Conservation (phyloP, 2,329 filamentous ascomycete species). For the Trichoderma koningii region DNA sequence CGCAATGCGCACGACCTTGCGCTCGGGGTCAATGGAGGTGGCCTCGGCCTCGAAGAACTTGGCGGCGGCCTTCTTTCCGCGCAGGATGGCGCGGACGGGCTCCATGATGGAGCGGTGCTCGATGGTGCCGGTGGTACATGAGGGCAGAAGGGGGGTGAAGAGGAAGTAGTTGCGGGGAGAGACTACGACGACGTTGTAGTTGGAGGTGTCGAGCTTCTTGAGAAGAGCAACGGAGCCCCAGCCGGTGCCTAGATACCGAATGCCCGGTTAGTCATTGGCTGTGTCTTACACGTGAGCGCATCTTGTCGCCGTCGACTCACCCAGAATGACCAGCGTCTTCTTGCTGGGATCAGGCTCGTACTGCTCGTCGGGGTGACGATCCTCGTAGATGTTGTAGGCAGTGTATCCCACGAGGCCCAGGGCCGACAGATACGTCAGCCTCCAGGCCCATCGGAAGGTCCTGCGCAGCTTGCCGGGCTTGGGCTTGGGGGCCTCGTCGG, state of each 20-base stretch:
- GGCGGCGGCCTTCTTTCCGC: constrained; percentile 89
- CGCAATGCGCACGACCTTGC: constrained; percentile 83
- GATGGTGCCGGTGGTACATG: constrained; percentile 94
- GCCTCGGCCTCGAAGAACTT: constrained; percentile 98
- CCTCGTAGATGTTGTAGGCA: constrained; percentile 78
- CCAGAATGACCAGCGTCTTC: constrained; percentile 95
- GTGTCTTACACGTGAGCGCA: constrained; percentile 1
- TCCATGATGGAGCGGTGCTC: constrained; percentile 99
- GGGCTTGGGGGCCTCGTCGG: constrained; percentile 53
- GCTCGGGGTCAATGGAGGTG: constrained; percentile 90
- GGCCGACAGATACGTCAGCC: constrained; percentile 74
- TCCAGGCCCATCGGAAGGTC: constrained; percentile 78
- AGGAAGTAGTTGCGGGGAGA: constrained; percentile 99
- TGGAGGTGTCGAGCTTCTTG: constrained; percentile 97
- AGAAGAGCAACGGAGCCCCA: constrained; percentile 95
- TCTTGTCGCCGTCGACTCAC: constrained; percentile 52
- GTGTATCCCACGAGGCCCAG: constrained; percentile 71
- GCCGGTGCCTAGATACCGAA: constrained; percentile 69
- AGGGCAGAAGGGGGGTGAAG: constrained; percentile 95
- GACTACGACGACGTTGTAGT: constrained; percentile 98
- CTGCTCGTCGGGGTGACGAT: constrained; percentile 81
- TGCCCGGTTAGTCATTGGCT: constrained; percentile 33
- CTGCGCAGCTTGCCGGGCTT: constrained; percentile 64
- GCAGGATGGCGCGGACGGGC: constrained; percentile 91
- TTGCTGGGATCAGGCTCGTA: constrained; percentile 77